phyloP scores from a whole-genome alignment of 2,329 filamentous ascomycete species.

The Xylariales sp. region DNA sequence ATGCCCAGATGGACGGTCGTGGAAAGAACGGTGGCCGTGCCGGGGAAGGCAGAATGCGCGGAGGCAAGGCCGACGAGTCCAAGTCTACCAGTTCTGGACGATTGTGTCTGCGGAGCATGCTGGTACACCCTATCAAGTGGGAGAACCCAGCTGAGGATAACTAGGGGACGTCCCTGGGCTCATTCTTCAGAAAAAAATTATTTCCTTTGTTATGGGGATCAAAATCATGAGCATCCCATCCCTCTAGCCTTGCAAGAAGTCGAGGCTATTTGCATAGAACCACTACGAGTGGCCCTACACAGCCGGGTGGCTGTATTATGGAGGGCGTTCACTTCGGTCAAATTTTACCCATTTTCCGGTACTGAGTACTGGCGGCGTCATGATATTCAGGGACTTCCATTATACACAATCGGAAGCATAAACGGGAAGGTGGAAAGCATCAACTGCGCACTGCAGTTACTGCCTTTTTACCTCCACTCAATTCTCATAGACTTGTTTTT shows the following conservation, averaged over 20 bases:
- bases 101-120: slow-evolving; percentile 75
- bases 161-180: slow-evolving; percentile 9
- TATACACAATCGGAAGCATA: neutral
- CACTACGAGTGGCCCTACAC: too few species aligned
- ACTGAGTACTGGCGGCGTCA: slow-evolving; percentile 10
- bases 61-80: slow-evolving; percentile 49
- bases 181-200: slow-evolving; percentile 1
- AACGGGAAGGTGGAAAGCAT: too few species aligned
- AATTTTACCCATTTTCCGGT: slow-evolving; percentile 7
- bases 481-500: too few species aligned
- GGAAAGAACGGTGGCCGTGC: slow-evolving; percentile 44
- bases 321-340: neutral
- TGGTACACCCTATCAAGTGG: slow-evolving; percentile 77
- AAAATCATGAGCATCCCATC: neutral
- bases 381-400: neutral
- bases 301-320: too few species aligned
- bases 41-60: slow-evolving; percentile 41
- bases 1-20: slow-evolving; percentile 47
- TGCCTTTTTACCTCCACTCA: too few species aligned
- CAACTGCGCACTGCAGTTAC: too few species aligned
- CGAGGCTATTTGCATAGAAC: too few species aligned
- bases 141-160: slow-evolving; percentile 44
- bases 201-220: slow-evolving; percentile 7
- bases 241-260: too few species aligned
- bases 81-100: slow-evolving; percentile 48